Evolutionary conservation across 2,329 filamentous ascomycete species (phyloP), one percentile per base, ranked within the genome.

Genomic region (Fusarium nygamai): DNA sequence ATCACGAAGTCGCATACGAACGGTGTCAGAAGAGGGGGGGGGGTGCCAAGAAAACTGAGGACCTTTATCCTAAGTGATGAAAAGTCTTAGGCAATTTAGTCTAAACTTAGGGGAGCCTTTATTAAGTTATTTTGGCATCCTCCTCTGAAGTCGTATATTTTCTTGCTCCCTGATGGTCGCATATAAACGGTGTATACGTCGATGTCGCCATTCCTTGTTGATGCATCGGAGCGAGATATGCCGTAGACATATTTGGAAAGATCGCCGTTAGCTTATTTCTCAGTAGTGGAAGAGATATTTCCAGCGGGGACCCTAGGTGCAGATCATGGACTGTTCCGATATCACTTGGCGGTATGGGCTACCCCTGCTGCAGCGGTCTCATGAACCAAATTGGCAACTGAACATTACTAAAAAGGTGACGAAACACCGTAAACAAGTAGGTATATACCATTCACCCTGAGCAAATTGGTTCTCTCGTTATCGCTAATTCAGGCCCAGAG

Each of bases 391-490:
- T 16, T 6, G 24, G 57, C 33, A 50, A 10, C 10, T 27, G 8
- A n/a, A 58, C 17, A 20, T 24, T 17, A 16, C 22, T 31, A 27
- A 12, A 24, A 24, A 14, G 16, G 13, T 41, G 6, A 56, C 5
- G n/a, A n/a, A n/a, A 33, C n/a, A 24, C 22, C 16, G 6, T 1
- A 2, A 24, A 20, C 17, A 46, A 27, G n/a, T n/a, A n/a, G n/a
- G 6, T 51, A 31, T 29, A 17, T 19, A 9, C 20, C 41, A 2
- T 41, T n/a, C 13, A 9, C 0, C 3, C 2, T 4, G 19, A 6
- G 4, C 2, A 9, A 2, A n/a, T 3, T 29, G 0, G 0, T 6
- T 29, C 19, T 29, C 11, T 4, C 4, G 5, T 11, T 4, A 41
- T n/a, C 13, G n/a, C 8, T 14, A 39, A 1, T 22, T 50, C 22